Base-by-base conservation (phyloP, 2,329 filamentous ascomycete genomes). In the Colletotrichum sojae region DNA sequence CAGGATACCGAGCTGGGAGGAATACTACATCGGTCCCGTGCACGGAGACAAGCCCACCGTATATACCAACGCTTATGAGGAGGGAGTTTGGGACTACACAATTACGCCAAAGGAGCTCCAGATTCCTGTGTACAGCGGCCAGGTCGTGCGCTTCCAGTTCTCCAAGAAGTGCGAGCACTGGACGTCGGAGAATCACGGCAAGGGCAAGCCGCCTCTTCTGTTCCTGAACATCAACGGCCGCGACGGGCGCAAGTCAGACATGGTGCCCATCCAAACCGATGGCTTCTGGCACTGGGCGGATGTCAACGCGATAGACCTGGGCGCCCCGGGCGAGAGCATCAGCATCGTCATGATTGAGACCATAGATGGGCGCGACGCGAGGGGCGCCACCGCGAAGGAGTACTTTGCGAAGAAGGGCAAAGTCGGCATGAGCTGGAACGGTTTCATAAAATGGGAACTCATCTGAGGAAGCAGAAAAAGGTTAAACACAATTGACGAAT, bases 261-360 rank as follows among this genome's bases (percentile, higher is more conserved):
- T 89, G 63, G 81, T 95, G 1, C 89, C 92, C 0, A 88, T 97
- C 63, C 88, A 93, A 57, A 92, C 89, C n/a, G 92, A 95, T 69
- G 93, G 92, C 15, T 92, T 88, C 75, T 90, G 91, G 81, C 97
- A 92, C 89, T 97, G 93, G 90, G 80, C 90, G 2, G 95, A 98
- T 79, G 87, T 98, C 4, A 83, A 86, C 27, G 85, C 89, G 1
- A 79, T 83, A 39, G 87, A 91, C 66, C 81, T 97, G 20, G 94
- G 94, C 1, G 84, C 83, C 0, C 88, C 90, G 0, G 93, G 93
- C 0, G 89, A 94, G 79, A 88, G 86, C 61, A 82, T 95, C 6
- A 86, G 85, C 72, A 79, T 96, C 36, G 88, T 88, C 66, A 88
- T 89, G 20, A 83, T 97, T 45, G 87, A 76, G 12, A 81, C 75